These are phyloP conservation scores for Naematelia encephala DNA, from an alignment of 768 basidiomycete genomes.

Conservation along the genomic window DNA sequence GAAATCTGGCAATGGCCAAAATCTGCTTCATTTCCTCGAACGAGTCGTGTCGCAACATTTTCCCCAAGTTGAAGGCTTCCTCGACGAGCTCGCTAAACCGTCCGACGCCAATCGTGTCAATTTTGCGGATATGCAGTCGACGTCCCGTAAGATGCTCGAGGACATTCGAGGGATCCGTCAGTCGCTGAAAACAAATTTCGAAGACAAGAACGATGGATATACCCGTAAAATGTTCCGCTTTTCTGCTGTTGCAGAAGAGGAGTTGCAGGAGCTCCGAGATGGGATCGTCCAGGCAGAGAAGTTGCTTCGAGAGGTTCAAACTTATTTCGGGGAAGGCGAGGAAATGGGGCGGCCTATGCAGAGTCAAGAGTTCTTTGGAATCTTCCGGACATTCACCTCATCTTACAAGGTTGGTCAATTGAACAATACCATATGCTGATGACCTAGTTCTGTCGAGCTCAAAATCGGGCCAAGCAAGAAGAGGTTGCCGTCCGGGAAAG, in stretches of 20 bases:
- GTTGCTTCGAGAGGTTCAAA: slow-evolving; percentile 77
- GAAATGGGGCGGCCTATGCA: slow-evolving; percentile 44
- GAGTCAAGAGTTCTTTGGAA: slow-evolving; percentile 86
- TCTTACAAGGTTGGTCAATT: slow-evolving; percentile 61
- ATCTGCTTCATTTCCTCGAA: slow-evolving; percentile 89
- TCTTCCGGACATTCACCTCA: slow-evolving; percentile 94
- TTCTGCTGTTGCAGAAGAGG: slow-evolving; percentile 66
- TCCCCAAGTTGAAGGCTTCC: slow-evolving; percentile 76
- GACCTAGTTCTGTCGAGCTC: slow-evolving; percentile 75
- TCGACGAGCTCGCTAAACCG: slow-evolving; percentile 83
- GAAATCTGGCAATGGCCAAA: slow-evolving; percentile 91
- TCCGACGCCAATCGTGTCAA: slow-evolving; percentile 77
- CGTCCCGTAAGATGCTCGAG: slow-evolving; percentile 68
- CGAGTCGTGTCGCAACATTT: slow-evolving; percentile 83
- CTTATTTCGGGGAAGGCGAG: slow-evolving; percentile 90
- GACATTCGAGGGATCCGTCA: slow-evolving; percentile 76
- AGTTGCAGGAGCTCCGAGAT: slow-evolving; percentile 79
- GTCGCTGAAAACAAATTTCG: slow-evolving; percentile 75
- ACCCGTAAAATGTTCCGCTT: slow-evolving; percentile 91
- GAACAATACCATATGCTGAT: background rate
- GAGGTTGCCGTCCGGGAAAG: slow-evolving; percentile 66
- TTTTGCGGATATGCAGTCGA: slow-evolving; percentile 32
- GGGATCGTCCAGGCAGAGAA: slow-evolving; percentile 81
- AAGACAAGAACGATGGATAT: slow-evolving; percentile 74
- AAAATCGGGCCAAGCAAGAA: slow-evolving; percentile 72